These are phyloP conservation scores for Fusarium burgessii DNA, from an alignment of 2,329 filamentous ascomycete species.

Conservation along the genomic window DNA sequence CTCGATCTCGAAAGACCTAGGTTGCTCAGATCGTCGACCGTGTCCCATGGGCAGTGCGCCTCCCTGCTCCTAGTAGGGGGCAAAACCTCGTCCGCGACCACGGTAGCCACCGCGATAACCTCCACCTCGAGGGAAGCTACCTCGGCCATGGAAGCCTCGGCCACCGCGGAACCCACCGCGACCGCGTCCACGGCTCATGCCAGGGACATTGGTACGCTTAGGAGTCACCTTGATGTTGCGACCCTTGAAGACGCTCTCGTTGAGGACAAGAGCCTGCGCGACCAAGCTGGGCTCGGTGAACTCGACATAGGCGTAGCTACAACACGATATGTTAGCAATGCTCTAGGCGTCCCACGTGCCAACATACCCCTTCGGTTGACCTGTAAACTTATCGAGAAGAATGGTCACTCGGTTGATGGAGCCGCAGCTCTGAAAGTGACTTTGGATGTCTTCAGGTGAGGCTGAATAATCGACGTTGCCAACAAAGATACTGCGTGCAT, in stretches of 20 bases:
- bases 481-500: slow-evolving; percentile 95
- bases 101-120: slow-evolving; percentile 77
- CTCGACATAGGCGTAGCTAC: slow-evolving; percentile 97
- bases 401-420: slow-evolving; percentile 99
- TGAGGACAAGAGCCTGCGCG: slow-evolving; percentile 91
- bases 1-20: slow-evolving; percentile 43
- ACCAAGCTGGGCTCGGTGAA: slow-evolving; percentile 95
- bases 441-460: slow-evolving; percentile 95
- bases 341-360: background rate
- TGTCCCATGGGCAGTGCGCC: slow-evolving; percentile 37
- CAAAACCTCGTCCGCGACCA: slow-evolving; percentile 72
- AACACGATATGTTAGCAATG: slow-evolving; percentile 31
- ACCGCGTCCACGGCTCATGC: slow-evolving; percentile 84
- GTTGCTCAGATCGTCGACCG: slow-evolving; percentile 32
- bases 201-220: slow-evolving; percentile 96
- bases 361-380: slow-evolving; percentile 96
- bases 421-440: slow-evolving; percentile 96
- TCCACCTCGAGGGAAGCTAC: slow-evolving; percentile 60
- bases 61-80: slow-evolving; percentile 70
- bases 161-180: slow-evolving; percentile 52
- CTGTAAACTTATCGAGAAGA: slow-evolving; percentile 96
- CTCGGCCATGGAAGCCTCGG: slow-evolving; percentile 65
- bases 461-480: slow-evolving; percentile 99
- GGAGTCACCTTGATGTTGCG: slow-evolving; percentile 94
- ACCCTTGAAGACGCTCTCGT: slow-evolving; percentile 95